A percentile compares a stretch with the other conserved stretches of the same genome.
Evolutionary conservation across 2,329 filamentous ascomycete species (phyloP).

Genomic region (Paecilomyces dactylethromorphus): DNA sequence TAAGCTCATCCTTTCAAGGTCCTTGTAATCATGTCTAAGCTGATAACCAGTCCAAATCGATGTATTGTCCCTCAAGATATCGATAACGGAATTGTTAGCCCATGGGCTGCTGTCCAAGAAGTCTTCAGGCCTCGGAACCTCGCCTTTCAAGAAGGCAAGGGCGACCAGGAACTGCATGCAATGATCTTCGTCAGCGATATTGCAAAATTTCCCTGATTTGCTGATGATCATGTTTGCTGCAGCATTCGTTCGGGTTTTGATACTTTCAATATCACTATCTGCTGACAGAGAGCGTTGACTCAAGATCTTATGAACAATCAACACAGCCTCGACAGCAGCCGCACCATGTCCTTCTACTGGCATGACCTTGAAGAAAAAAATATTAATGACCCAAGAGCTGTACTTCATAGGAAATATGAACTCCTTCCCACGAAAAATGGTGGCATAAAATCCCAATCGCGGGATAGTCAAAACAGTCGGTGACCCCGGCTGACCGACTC

Average conservation of each 20-base stretch:
- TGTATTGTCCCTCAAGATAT: conserved; percentile 19
- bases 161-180: conserved; percentile 29
- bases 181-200: conserved; percentile 30
- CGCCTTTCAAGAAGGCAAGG: conserved; percentile 24
- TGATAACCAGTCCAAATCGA: conserved; percentile 15
- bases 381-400: conserved; percentile 15
- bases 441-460: conserved; percentile 31
- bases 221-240: conserved; percentile 28
- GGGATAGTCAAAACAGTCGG: conserved; percentile 21
- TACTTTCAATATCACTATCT: conserved; percentile 14
- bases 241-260: conserved; percentile 22
- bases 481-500: conserved; percentile 21
- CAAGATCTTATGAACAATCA: conserved; percentile 13
- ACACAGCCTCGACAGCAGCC: conserved; percentile 25
- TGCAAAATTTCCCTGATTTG: conserved; percentile 19
- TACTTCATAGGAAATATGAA: conserved; percentile 13
- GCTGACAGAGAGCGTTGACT: conserved; percentile 6
- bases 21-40: conserved; percentile 25
- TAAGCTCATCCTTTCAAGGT: conserved; percentile 19
- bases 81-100: conserved; percentile 12
- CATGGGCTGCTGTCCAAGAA: conserved; percentile 21
- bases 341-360: conserved; percentile 28
- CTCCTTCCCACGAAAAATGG: conserved; percentile 12
- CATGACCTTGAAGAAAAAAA: conserved; percentile 20
- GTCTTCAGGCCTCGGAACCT: conserved; percentile 15